A percentile compares a stretch with the other conserved stretches of the same genome.
Evolutionary conservation across 2,329 filamentous ascomycete species (phyloP).

Genomic region (Gnomoniopsis smithogilvyi): DNA sequence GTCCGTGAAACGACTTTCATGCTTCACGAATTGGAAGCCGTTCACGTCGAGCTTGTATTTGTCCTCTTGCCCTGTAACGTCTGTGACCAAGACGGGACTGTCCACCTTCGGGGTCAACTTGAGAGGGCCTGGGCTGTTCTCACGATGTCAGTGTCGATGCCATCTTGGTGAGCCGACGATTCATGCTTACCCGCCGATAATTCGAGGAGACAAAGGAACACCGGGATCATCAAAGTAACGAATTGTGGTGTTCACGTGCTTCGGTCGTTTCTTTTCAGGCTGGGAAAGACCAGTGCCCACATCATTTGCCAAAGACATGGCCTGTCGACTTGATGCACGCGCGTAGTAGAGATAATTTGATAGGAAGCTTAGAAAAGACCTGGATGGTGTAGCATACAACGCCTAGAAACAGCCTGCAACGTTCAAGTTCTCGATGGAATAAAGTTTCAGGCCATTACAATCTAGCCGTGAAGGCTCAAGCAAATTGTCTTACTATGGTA

Average conservation of each 20-base stretch:
- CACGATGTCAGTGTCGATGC: background rate
- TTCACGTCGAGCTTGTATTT: background rate
- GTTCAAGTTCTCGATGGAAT: too few relatives aligned
- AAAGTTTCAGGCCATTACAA: too few relatives aligned
- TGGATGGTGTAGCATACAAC: too few relatives aligned
- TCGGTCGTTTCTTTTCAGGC: background rate
- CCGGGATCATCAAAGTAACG: background rate
- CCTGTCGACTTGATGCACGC: background rate
- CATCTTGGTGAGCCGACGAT: background rate
- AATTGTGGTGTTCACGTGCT: background rate
- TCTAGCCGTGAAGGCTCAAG: too few relatives aligned
- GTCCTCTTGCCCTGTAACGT: constrained; percentile 4
- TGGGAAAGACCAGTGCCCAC: background rate
- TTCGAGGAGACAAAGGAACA: background rate
- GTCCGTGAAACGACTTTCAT: background rate
- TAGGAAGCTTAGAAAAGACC: too few relatives aligned
- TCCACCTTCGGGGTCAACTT: constrained; percentile 2
- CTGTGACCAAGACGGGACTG: background rate
- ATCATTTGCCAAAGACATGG: background rate
- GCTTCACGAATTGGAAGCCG: constrained; percentile 9
- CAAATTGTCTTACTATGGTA: too few relatives aligned
- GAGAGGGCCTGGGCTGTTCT: background rate
- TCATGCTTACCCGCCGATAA: background rate
- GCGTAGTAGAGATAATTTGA: background rate
- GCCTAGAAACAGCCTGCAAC: too few relatives aligned